These are phyloP conservation scores for Microbotryomycetes sp. DNA, from an alignment of 1,284 basidiomycete genomes.

Conservation along the genomic window DNA sequence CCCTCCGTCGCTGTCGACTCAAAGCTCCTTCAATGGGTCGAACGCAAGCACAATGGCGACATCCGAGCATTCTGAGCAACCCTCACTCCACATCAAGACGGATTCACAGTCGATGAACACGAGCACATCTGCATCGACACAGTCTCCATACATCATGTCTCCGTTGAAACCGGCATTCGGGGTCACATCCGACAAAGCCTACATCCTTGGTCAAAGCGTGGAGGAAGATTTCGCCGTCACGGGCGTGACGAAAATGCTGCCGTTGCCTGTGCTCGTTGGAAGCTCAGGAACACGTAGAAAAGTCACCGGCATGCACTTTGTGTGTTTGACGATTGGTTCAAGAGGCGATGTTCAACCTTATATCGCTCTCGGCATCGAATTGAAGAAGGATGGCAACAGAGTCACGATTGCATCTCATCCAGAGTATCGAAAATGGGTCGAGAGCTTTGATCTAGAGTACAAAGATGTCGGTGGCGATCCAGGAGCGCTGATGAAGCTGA, in stretches of 20 bases:
- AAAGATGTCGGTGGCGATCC: slow-evolving; percentile 90
- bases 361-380: slow-evolving; percentile 82
- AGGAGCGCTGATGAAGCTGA: slow-evolving; percentile 62
- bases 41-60: not conserved
- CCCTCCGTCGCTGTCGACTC: not conserved
- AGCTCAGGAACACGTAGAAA: not conserved
- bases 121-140: not conserved
- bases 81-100: not conserved
- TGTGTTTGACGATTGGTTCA: slow-evolving; percentile 11
- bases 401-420: slow-evolving; percentile 83
- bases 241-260: not conserved
- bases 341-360: slow-evolving; percentile 48
- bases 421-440: slow-evolving; percentile 91
- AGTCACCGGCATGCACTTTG: slow-evolving; percentile 5
- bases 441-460: slow-evolving; percentile 80
- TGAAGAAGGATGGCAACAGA: slow-evolving; percentile 79
- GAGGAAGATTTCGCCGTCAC: not conserved
- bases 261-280: not conserved
- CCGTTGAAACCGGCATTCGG: slow-evolving; percentile 1
- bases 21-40: not conserved
- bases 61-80: not conserved
- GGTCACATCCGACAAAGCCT: not conserved
- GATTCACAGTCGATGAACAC: not conserved
- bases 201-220: not conserved
- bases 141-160: not conserved